A percentile compares a stretch with the other conserved stretches of the same genome.
Evolutionary conservation across 257 asterid species (phyloP).

Genomic region (Pogostemon cablin): DNA sequence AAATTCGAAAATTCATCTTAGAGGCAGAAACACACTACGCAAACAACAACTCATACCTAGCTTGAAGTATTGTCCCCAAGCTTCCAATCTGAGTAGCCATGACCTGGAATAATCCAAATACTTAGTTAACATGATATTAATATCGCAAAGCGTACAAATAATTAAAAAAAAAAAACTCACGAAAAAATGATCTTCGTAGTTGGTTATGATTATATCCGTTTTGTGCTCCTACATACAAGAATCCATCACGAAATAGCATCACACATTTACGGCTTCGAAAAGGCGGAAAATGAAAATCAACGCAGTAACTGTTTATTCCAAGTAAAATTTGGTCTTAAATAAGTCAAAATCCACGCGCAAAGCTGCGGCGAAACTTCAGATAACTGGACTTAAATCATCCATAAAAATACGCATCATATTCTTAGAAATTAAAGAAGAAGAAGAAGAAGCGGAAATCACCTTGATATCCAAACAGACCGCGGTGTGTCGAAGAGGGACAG

Average conservation of each 20-base stretch:
- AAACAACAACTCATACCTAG: constrained; percentile 51
- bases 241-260: background rate
- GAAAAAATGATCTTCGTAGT: constrained; percentile 77
- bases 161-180: constrained; percentile 46
- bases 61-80: constrained; percentile 91
- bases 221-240: constrained; percentile 53
- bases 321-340: background rate
- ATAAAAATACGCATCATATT: background rate
- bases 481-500: constrained; percentile 49
- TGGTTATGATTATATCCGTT: constrained; percentile 75
- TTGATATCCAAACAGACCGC: constrained; percentile 42
- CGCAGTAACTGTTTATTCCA: background rate
- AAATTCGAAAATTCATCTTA: background rate
- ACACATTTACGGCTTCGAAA: background rate
- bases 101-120: constrained; percentile 50
- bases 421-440: background rate
- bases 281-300: background rate
- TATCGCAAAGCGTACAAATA: background rate
- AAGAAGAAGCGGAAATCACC: constrained; percentile 39
- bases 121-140: background rate
- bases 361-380: background rate
- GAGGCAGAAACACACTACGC: background rate
- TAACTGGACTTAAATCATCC: background rate
- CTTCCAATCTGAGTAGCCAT: constrained; percentile 93
- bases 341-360: constrained; percentile 8